phyloP scores from a whole-genome alignment of 2,329 filamentous ascomycete genomes.

The Colletotrichum acutatum region DNA sequence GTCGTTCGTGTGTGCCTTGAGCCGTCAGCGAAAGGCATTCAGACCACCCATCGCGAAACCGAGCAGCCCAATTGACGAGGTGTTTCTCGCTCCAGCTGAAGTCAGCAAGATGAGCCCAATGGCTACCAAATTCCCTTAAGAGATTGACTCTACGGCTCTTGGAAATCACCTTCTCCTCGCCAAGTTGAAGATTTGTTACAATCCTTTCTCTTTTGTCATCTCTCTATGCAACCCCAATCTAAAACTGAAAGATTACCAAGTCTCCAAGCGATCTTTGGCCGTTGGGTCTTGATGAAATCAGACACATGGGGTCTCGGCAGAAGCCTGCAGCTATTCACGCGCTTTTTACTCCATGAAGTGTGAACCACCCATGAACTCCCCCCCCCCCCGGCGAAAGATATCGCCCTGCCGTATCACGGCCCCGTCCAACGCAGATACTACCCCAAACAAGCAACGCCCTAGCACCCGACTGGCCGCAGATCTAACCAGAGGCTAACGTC shows the following conservation, averaged over 20 bases:
- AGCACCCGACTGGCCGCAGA: conserved; percentile 20
- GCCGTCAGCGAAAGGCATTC: neutral
- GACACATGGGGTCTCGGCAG: neutral
- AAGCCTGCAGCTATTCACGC: neutral
- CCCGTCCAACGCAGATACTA: neutral
- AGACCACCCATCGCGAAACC: neutral
- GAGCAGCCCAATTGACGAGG: neutral
- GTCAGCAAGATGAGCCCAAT: neutral
- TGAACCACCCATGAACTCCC: neutral
- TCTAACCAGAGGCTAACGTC: neutral
- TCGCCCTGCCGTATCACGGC: neutral
- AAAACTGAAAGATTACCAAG: neutral
- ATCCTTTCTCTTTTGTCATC: neutral
- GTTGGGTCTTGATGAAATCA: neutral
- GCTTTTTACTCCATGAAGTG: neutral
- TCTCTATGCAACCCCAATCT: neutral
- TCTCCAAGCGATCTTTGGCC: neutral
- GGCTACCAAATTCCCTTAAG: too few relatives aligned
- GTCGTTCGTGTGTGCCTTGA: neutral
- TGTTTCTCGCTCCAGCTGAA: neutral
- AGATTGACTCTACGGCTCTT: neutral
- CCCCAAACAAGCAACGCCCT: conserved; percentile 18
- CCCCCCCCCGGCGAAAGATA: neutral
- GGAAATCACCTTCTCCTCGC: neutral
- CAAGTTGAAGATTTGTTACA: too few relatives aligned